Evolutionary conservation across 2,329 filamentous ascomycete species (phyloP).

Genomic region (Colletotrichum coccodes): DNA sequence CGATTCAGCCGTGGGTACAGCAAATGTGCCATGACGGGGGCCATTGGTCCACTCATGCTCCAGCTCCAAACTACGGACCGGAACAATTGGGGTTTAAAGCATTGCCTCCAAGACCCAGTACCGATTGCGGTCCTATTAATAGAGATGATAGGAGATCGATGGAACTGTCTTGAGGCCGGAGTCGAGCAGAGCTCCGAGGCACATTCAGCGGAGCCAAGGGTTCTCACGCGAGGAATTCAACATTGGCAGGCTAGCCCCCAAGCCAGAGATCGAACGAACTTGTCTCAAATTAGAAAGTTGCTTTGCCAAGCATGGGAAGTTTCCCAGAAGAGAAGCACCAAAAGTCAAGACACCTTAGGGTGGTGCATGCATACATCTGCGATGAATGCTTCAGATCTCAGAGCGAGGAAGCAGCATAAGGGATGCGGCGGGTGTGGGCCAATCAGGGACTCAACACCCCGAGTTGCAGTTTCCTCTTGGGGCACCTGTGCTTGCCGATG

Average conservation of each 20-base stretch:
- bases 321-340: background rate
- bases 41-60: background rate
- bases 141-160: background rate
- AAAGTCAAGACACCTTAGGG: no score
- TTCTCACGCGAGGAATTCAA: background rate
- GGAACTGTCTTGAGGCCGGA: background rate
- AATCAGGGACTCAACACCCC: background rate
- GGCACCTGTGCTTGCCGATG: background rate
- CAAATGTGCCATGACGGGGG: no score
- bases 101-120: background rate
- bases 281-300: background rate
- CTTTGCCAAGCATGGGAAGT: background rate
- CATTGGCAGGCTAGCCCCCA: background rate
- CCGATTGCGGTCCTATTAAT: background rate
- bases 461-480: background rate
- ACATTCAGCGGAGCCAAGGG: background rate
- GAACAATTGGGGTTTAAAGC: background rate
- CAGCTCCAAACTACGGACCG: no score
- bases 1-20: no score
- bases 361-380: background rate
- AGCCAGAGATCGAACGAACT: background rate
- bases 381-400: background rate
- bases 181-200: background rate
- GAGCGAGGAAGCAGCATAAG: background rate
- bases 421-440: background rate